Evolutionary conservation across 1,139 yeast species (phyloP).

Genomic region (Nadsonia commutata): DNA sequence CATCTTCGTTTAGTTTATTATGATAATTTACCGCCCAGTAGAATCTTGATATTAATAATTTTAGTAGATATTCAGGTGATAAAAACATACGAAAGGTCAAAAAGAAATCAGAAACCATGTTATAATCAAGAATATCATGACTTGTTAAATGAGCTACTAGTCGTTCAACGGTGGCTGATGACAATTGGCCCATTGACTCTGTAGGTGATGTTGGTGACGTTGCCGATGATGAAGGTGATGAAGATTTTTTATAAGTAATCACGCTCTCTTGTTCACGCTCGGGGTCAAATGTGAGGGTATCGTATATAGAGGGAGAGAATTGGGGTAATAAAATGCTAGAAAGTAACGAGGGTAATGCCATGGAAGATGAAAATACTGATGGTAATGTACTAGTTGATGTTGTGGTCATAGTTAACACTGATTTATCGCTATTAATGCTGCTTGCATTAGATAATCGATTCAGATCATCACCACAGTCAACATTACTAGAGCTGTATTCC

Average conservation of each 20-base stretch:
- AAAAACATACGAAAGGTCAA: conserved; percentile 67
- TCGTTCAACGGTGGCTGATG: conserved; percentile 2
- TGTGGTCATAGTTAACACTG: no score
- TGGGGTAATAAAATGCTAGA: background rate
- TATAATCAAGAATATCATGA: conserved; percentile 66
- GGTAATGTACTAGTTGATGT: background rate
- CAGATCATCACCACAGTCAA: no score
- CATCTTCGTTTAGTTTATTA: conserved; percentile 2
- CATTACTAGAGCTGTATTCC: no score
- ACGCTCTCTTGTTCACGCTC: background rate
- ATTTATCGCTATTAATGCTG: no score
- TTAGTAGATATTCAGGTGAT: conserved; percentile 40
- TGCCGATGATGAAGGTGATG: background rate
- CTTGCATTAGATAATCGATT: no score
- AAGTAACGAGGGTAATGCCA: background rate
- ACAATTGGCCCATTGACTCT: background rate
- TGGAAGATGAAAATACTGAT: background rate
- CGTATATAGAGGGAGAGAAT: background rate
- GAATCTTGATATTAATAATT: conserved; percentile 47
- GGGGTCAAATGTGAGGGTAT: background rate
- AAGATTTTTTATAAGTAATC: background rate
- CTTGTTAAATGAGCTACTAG: conserved; percentile 64
- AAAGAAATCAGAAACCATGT: conserved; percentile 69
- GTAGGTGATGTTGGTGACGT: background rate
- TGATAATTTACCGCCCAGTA: conserved; percentile 46